phyloP scores from a whole-genome alignment of 306 rosid genomes.

The Neltuma alba region DNA sequence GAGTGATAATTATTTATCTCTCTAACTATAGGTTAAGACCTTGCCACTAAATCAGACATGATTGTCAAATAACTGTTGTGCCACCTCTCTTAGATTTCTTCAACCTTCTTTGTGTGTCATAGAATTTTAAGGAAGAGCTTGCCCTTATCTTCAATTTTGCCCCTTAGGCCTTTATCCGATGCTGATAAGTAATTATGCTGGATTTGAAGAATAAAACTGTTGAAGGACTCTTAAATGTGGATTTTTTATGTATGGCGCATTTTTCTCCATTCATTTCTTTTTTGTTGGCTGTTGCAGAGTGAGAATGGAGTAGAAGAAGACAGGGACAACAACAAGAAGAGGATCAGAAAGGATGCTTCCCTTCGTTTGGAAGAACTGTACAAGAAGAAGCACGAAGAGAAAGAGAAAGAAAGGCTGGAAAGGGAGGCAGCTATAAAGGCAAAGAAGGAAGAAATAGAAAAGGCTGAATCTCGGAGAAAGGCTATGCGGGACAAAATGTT shows the following conservation, averaged over 20 bases:
- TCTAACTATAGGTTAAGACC: not conserved
- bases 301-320: constrained; percentile 38
- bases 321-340: constrained; percentile 19
- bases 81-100: not conserved
- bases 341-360: constrained; percentile 36
- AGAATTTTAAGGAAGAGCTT: not conserved
- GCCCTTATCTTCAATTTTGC: not conserved
- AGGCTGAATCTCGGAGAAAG: constrained; percentile 55
- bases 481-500: constrained; percentile 50
- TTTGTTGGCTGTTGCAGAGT: constrained; percentile 39
- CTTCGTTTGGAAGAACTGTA: constrained; percentile 49
- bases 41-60: not conserved
- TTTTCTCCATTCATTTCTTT: not conserved
- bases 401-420: constrained; percentile 56
- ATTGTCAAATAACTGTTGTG: not conserved
- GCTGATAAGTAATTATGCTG: not conserved
- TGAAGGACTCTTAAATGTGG: not conserved
- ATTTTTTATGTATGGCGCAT: not conserved
- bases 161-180: not conserved
- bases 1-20: not conserved
- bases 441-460: constrained; percentile 53
- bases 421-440: constrained; percentile 50
- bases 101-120: not conserved
- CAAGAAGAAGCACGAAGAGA: constrained; percentile 55
- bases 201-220: not conserved